Base-by-base conservation (phyloP, 129 eudicot species). In the Apium graveolens region DNA sequence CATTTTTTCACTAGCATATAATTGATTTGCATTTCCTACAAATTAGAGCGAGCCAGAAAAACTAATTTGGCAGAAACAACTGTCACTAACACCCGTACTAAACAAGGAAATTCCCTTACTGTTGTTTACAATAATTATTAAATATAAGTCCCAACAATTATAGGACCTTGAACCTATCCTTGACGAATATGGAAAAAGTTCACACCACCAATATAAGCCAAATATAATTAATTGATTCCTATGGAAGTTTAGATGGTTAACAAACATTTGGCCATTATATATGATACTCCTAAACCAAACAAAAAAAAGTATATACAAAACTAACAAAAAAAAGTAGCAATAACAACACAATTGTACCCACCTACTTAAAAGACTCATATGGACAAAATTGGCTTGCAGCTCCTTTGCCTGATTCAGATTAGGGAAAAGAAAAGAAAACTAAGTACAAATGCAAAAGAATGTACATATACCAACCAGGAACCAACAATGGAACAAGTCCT, bases 291-390 rank as follows among this genome's bases (percentile, higher is more conserved):
- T 60, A 60, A n/a, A 60, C 68, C n/a, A n/a, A n/a, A n/a, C n/a
- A n/a, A n/a, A n/a, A n/a, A n/a, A n/a, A n/a, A 42, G 29, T 42
- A 42, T 34, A 72, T 72, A 1, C 27, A 72, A 11, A 72, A 12
- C 5, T 69, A 18, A 39, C 44, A 42, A 17, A 12, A 24, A n/a
- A 11, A 7, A 16, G 42, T 7, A 45, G 45, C 70, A 68, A 74
- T 14, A 43, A 78, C 26, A 43, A 80, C 39, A 82, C 10, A 62
- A 80, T 72, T 76, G 78, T 37, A 87, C 98, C 38, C 79, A 95
- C 98, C 92, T 90, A 96, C 97, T 95, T 83, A 95, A 71, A 80
- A 87, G 80, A 37, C 90, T 88, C 87, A 95, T 87, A 78, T 95
- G 97, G 78, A 91, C 92, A 83, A 90, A 92, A 84, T 91, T 95